phyloP scores from a whole-genome alignment of 805 yeast species.

The Pichia paraexigua region DNA sequence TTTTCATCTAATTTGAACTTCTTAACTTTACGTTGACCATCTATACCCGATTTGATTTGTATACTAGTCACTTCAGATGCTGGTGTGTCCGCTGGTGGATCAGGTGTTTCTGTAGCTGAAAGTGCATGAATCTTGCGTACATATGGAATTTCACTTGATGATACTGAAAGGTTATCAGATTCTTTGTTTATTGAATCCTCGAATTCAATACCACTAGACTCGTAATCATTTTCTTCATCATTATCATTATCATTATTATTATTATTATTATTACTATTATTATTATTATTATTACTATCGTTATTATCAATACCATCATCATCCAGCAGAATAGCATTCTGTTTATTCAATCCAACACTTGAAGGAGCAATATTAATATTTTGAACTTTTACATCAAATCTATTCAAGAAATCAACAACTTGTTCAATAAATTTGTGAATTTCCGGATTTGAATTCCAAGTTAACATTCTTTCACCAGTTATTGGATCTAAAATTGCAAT shows the following conservation, averaged over 20 bases:
- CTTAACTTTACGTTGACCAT: slow-evolving; percentile 75
- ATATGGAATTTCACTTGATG: slow-evolving; percentile 12
- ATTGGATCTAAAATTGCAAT: slow-evolving; percentile 89
- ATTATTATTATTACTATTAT: slow-evolving; percentile 26
- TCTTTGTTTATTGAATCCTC: background rate
- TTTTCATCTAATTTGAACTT: slow-evolving; percentile 53
- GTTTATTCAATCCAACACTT: slow-evolving; percentile 11
- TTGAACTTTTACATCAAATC: slow-evolving; percentile 58
- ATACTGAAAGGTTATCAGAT: too few species aligned
- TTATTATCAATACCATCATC: slow-evolving; percentile 27
- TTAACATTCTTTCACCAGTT: slow-evolving; percentile 82
- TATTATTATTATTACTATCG: slow-evolving; percentile 8
- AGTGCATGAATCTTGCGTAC: slow-evolving; percentile 13
- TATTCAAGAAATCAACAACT: slow-evolving; percentile 56
- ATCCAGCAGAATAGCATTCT: slow-evolving; percentile 31
- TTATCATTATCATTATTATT: background rate
- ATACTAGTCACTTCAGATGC: slow-evolving; percentile 59
- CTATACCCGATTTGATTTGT: slow-evolving; percentile 73
- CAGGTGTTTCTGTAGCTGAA: slow-evolving; percentile 38
- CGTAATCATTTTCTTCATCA: slow-evolving; percentile 4
- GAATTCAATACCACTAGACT: slow-evolving; percentile 14
- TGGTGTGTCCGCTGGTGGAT: slow-evolving; percentile 46
- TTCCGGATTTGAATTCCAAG: slow-evolving; percentile 68
- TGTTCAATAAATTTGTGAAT: slow-evolving; percentile 56
- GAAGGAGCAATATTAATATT: slow-evolving; percentile 57